These are phyloP conservation scores for Xylaria sp. DNA, from an alignment of 2,329 filamentous ascomycete species.

Conservation along the genomic window DNA sequence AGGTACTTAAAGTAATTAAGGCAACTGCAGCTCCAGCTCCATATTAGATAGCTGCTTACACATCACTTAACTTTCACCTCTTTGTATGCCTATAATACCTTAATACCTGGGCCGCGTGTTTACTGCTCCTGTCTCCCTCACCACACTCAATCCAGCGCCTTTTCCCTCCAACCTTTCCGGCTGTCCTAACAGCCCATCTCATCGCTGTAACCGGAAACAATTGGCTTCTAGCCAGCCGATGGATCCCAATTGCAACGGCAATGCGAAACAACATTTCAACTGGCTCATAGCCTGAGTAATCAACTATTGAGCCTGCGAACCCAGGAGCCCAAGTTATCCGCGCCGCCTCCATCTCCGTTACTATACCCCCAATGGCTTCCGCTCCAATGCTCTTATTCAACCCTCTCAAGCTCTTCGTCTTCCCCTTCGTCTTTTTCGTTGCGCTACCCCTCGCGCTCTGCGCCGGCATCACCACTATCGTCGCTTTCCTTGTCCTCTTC, in stretches of 20 bases:
- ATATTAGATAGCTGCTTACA: constrained; percentile 17
- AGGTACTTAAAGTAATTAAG: too few species aligned
- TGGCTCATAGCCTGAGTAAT: constrained; percentile 18
- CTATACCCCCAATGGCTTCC: background rate
- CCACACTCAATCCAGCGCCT: background rate
- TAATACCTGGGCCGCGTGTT: background rate
- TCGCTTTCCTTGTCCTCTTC: constrained; percentile 71
- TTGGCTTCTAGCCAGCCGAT: constrained; percentile 1
- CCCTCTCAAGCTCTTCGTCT: constrained; percentile 65
- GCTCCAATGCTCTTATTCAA: constrained; percentile 63
- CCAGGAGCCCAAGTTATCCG: constrained; percentile 21
- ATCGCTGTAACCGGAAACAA: background rate
- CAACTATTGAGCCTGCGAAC: constrained; percentile 28
- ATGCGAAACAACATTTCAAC: constrained; percentile 43
- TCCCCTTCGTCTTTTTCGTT: constrained; percentile 71
- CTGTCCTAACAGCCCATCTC: constrained; percentile 9
- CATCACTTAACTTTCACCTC: constrained; percentile 1
- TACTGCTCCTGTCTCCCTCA: background rate
- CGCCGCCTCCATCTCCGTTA: constrained; percentile 17
- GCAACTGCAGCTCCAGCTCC: background rate
- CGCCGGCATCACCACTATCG: constrained; percentile 70
- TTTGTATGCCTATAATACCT: background rate
- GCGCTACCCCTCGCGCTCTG: constrained; percentile 72
- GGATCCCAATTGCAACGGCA: constrained; percentile 20
- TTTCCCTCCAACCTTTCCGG: background rate